Evolutionary conservation across 2,329 filamentous ascomycete species (phyloP).

Genomic region (Fusarium mundagurra): DNA sequence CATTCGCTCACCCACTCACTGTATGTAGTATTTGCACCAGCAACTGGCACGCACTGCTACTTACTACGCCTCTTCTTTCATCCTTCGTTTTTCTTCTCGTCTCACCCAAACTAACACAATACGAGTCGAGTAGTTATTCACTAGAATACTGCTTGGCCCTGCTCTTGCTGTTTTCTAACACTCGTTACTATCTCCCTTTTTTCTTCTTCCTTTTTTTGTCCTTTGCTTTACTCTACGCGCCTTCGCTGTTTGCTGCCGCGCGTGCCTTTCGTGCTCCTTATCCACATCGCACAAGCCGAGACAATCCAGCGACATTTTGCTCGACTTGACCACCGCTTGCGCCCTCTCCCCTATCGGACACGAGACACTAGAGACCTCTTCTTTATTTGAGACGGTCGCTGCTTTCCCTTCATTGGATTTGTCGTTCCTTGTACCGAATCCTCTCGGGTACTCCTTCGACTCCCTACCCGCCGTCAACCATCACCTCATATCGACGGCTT

Average conservation of each 20-base stretch:
- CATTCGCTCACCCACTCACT: constrained; percentile 2
- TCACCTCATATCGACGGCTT: constrained; percentile 15
- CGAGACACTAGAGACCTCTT: constrained; percentile 12
- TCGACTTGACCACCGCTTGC: constrained; percentile 16
- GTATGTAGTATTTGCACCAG: not conserved
- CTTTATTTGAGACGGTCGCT: constrained; percentile 30
- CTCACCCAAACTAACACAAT: constrained; percentile 18
- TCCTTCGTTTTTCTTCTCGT: constrained; percentile 25
- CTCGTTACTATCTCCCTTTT: constrained; percentile 20
- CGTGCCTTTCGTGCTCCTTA: constrained; percentile 27
- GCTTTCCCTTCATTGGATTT: constrained; percentile 33
- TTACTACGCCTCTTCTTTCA: constrained; percentile 15
- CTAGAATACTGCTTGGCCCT: constrained; percentile 14
- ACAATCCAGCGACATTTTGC: constrained; percentile 28
- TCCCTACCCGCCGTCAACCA: constrained; percentile 7
- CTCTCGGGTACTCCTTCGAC: constrained; percentile 24
- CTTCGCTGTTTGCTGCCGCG: constrained; percentile 23
- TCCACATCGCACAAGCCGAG: constrained; percentile 29
- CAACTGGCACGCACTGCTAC: not conserved
- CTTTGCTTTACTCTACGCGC: constrained; percentile 2
- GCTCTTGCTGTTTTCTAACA: constrained; percentile 22
- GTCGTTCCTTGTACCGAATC: constrained; percentile 23
- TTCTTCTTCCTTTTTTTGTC: constrained; percentile 6
- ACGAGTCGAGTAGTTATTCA: constrained; percentile 19
- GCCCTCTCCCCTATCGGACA: constrained; percentile 10